Conservation (phyloP, 805 yeast genomes). For the Candida ulmi region DNA sequence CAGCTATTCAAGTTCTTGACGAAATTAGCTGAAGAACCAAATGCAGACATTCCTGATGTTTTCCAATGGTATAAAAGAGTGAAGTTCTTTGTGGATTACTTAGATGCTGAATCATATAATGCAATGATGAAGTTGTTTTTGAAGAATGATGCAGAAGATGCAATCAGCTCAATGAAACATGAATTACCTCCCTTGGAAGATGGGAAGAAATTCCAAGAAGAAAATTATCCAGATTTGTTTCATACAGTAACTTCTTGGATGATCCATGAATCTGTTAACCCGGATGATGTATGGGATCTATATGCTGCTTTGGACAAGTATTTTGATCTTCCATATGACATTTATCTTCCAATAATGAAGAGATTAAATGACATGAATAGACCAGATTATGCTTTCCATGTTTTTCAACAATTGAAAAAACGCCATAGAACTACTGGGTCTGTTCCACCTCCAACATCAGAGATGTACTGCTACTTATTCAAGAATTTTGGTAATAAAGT, state of each 20-base stretch:
- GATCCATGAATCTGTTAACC: slow-evolving; percentile 28
- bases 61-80: slow-evolving; percentile 36
- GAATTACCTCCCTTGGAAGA: slow-evolving; percentile 31
- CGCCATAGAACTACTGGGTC: slow-evolving; percentile 46
- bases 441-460: slow-evolving; percentile 43
- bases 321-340: slow-evolving; percentile 52
- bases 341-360: slow-evolving; percentile 52
- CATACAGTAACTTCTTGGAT: slow-evolving; percentile 41
- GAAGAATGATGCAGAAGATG: slow-evolving; percentile 32
- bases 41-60: slow-evolving; percentile 20
- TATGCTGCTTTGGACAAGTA: slow-evolving; percentile 51
- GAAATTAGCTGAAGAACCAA: slow-evolving; percentile 21
- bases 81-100: slow-evolving; percentile 30
- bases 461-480: slow-evolving; percentile 56
- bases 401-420: slow-evolving; percentile 56
- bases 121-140: slow-evolving; percentile 33
- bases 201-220: slow-evolving; percentile 11
- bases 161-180: slow-evolving; percentile 34
- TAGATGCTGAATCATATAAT: slow-evolving; percentile 33
- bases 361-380: slow-evolving; percentile 47
- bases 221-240: slow-evolving; percentile 31
- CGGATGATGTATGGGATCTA: slow-evolving; percentile 47
- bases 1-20: slow-evolving; percentile 25
- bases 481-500: slow-evolving; percentile 51
- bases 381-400: slow-evolving; percentile 55